Base-by-base conservation (phyloP, 2,329 filamentous ascomycete genomes). In the Penicillium occitanis region DNA sequence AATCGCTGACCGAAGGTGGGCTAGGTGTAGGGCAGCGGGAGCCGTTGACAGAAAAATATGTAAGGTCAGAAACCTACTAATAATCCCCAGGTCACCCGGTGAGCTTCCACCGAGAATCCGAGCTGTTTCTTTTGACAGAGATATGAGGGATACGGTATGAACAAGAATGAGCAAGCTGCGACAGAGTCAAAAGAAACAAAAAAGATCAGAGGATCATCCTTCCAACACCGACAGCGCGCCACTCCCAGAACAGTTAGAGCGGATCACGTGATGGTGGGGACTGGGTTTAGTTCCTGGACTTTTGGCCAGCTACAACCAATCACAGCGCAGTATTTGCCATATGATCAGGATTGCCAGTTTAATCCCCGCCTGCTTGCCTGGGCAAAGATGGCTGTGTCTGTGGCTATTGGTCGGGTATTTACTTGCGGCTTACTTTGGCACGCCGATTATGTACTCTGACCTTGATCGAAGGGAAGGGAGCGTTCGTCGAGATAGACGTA, bases 251-350 rank as follows among this genome's bases (percentile, higher is more conserved):
- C 2, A 28, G 60, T 44, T 63, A 63, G 60, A n/a, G 60, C 19
- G 8, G 17, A 51, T 25, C 62, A 64, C 62, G 62, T 64, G 62
- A 64, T 44, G 62, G 51, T 44, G 62, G 62, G 57, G 68, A 66
- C 40, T 40, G 37, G 63, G 30, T 51, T 66, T 61, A 37, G 57
- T 62, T 44, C 48, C 40, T 66, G 65, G 19, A 17, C 50, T 46
- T 67, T 19, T 19, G 42, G 70, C 71, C 70, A 71, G 6, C 2
- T 4, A 8, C 5, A 13, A 8, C 46, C 57, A 60, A 60, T 60
- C 57, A 46, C 10, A 42, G 5, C 22, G 57, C 57, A 57, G 5
- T 3, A 37, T 37, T 6, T 25, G 11, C n/a, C 33, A 14, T 37
- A 13, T 57, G 53, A 40, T 22, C 53, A 57, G 53, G 53, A 57